phyloP scores from a whole-genome alignment of 805 yeast species.

The Lachancea fermentati region DNA sequence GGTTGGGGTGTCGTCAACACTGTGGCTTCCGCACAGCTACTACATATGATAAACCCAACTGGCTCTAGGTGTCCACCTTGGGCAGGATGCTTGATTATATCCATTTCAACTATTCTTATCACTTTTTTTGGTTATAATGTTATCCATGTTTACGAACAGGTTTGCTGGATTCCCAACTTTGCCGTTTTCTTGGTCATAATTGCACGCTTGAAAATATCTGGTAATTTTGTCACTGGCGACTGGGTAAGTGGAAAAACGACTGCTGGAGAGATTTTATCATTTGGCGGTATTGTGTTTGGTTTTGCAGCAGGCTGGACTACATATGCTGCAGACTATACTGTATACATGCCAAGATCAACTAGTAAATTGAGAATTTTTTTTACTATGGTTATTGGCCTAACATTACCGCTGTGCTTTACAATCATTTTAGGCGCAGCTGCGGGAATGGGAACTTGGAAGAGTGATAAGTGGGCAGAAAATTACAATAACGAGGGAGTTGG shows the following conservation, averaged over 20 bases:
- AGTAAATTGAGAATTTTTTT: slow-evolving; percentile 55
- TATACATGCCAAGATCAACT: slow-evolving; percentile 69
- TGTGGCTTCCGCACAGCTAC: slow-evolving; percentile 80
- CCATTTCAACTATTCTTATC: slow-evolving; percentile 60
- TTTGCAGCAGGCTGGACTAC: slow-evolving; percentile 95
- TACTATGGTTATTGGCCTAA: slow-evolving; percentile 58
- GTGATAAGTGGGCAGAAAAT: slow-evolving; percentile 40
- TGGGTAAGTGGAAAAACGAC: slow-evolving; percentile 51
- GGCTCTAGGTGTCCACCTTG: slow-evolving; percentile 65
- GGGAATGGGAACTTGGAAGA: slow-evolving; percentile 56
- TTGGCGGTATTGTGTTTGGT: slow-evolving; percentile 80
- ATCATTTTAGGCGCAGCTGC: slow-evolving; percentile 84
- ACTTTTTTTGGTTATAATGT: slow-evolving; percentile 80
- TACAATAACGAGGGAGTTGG: slow-evolving; percentile 60
- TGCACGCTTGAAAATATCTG: slow-evolving; percentile 64
- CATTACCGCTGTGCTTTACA: slow-evolving; percentile 63
- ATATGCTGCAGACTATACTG: slow-evolving; percentile 87
- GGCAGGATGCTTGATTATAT: slow-evolving; percentile 81
- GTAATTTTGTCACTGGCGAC: slow-evolving; percentile 53
- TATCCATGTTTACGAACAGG: slow-evolving; percentile 77
- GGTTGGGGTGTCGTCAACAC: slow-evolving; percentile 96
- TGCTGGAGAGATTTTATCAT: slow-evolving; percentile 73
- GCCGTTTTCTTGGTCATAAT: slow-evolving; percentile 71
- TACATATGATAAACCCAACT: slow-evolving; percentile 64
- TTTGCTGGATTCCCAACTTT: slow-evolving; percentile 81